These are phyloP conservation scores for Phytopythium mirpurense DNA, from an alignment of 352 stramenopile species.

Conservation along the genomic window DNA sequence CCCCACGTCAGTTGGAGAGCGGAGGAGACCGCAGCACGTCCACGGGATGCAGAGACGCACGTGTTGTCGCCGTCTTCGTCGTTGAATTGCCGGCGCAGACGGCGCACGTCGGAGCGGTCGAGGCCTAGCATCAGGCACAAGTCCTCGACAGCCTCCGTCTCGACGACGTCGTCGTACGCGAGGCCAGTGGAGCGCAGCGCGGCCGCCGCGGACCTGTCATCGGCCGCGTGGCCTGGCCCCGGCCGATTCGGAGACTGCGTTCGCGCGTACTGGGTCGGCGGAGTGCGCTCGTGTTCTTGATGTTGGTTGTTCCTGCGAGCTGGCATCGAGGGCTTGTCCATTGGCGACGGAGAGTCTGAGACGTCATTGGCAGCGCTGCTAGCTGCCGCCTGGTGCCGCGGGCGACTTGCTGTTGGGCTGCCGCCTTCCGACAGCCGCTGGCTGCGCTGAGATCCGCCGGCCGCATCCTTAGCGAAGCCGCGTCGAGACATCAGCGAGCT, in stretches of 20 bases:
- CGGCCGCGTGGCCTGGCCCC: too few relatives aligned
- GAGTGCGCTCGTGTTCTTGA: neutral
- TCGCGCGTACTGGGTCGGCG: neutral
- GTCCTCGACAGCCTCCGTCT: slow-evolving; percentile 19
- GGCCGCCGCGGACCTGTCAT: neutral
- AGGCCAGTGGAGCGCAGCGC: slow-evolving; percentile 6
- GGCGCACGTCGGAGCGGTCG: slow-evolving; percentile 20
- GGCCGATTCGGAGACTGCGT: neutral
- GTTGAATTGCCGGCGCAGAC: slow-evolving; percentile 30
- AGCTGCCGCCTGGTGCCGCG: neutral
- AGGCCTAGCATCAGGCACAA: slow-evolving; percentile 34
- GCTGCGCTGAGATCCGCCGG: neutral
- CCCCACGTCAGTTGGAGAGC: neutral
- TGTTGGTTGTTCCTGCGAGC: neutral
- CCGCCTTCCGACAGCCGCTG: neutral
- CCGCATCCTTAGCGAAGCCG: neutral
- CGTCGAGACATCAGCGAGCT: neutral
- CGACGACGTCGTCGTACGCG: slow-evolving; percentile 18
- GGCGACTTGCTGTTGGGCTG: neutral
- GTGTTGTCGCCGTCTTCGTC: slow-evolving; percentile 30
- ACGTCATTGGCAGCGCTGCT: neutral
- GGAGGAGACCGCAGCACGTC: too few relatives aligned
- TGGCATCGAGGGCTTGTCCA: neutral
- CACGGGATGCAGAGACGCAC: slow-evolving; percentile 12
- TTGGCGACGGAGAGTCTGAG: neutral